Percentiles rank a stretch among this genome's conserved stretches.
Conservation (phyloP, 2,329 filamentous ascomycete genomes). For the Phyllosticta citrichinensis region DNA sequence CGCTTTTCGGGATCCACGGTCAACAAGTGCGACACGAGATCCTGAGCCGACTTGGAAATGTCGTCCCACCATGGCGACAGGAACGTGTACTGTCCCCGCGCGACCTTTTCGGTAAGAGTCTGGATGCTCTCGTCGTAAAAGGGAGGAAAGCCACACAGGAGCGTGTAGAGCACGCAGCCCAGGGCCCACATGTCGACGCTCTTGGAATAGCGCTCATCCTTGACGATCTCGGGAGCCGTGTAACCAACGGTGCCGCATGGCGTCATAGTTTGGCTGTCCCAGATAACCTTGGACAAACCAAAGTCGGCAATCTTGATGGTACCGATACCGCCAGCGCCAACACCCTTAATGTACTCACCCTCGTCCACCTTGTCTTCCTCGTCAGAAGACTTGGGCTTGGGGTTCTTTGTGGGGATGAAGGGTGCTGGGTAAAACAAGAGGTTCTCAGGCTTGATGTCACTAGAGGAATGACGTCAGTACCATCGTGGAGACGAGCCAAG, state of each 20-base stretch:
- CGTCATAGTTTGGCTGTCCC: slow-evolving; percentile 97
- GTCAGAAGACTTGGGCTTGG: slow-evolving; percentile 71
- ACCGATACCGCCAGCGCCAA: slow-evolving; percentile 83
- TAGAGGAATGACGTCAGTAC: slow-evolving; percentile 37
- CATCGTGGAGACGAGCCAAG: neutral
- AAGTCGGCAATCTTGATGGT: slow-evolving; percentile 97
- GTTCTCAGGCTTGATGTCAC: slow-evolving; percentile 98
- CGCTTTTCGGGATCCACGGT: slow-evolving; percentile 93
- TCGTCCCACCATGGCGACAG: slow-evolving; percentile 99
- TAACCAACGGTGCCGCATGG: slow-evolving; percentile 98
- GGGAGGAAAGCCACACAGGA: slow-evolving; percentile 93
- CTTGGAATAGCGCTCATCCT: slow-evolving; percentile 97
- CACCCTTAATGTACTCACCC: slow-evolving; percentile 76
- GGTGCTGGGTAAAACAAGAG: slow-evolving; percentile 84
- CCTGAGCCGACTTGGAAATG: slow-evolving; percentile 88
- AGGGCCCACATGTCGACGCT: slow-evolving; percentile 99
- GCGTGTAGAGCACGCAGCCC: slow-evolving; percentile 90
- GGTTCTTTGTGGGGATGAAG: slow-evolving; percentile 67
- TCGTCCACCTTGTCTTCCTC: slow-evolving; percentile 98
- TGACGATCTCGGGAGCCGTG: slow-evolving; percentile 96
- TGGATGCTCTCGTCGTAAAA: slow-evolving; percentile 99
- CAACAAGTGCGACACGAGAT: slow-evolving; percentile 84
- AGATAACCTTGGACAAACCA: slow-evolving; percentile 93
- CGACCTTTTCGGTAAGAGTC: slow-evolving; percentile 93
- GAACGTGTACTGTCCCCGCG: slow-evolving; percentile 93